Base-by-base conservation (phyloP, 2,329 filamentous ascomycete species). In the Penicillium sp. region DNA sequence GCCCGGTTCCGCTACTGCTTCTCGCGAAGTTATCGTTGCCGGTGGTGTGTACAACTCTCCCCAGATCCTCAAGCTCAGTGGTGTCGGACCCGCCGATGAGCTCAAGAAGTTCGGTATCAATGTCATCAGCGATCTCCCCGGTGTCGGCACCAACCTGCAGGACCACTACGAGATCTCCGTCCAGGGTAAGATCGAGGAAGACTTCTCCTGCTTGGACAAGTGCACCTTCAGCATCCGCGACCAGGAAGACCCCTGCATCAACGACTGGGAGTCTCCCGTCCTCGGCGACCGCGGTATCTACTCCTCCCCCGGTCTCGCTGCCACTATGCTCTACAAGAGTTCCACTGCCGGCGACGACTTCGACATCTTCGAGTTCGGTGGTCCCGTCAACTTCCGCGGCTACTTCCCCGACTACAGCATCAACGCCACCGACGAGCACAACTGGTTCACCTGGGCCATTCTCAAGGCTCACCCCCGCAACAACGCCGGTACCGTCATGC, bases 381-480 rank as follows among this genome's bases (percentile, higher is more conserved):
- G 77, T 0, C 81, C 82, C 4, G 77, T 77, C 50, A 76, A 83
- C 72, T 83, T 79, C 71, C 81, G 81, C 1, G 75, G 78, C 18
- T 85, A 80, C 60, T 68, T 63, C 53, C 74, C 77, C 3, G 64
- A 73, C 24, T 75, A 78, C 56, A 72, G 75, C 3, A 71, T 77
- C 3, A 63, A 68, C 0, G 73, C 78, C 40, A 71, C 71, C 4
- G 74, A 73, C 39, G 53, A 54, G 1, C 58, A 67, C 16, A 73
- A 76, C 55, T 79, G 74, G 71, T 66, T 66, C 50, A 72, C 73
- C 11, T 81, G 78, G 78, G 69, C 60, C 57, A 3, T 76, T 73
- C 48, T 89, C 49, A 86, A 87, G 69, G 79, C 81, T 0, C 85
- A 87, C 62, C 79, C 85, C 0, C 80, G 83, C 49, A 88, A 89